Base-by-base conservation (phyloP, 139 green algal species). In the Auxenochlorella pyrenoidosa region DNA sequence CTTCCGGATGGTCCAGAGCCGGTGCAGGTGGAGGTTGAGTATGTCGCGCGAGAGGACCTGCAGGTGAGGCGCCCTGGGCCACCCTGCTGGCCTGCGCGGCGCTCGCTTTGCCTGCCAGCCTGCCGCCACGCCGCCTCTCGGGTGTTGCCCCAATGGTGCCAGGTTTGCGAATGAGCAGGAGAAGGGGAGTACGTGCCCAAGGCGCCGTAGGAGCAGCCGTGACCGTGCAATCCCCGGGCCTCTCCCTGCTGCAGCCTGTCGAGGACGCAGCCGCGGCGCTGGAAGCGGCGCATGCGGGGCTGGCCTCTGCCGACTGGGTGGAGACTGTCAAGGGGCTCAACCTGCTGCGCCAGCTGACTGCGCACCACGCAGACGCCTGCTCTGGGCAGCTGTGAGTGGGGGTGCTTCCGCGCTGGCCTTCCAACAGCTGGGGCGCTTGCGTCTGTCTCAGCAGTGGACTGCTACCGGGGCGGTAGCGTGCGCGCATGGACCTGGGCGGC, bases 1-100 rank as follows among this genome's bases (percentile, higher is more conserved):
- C 88, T 92, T 79, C 91, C 91, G 1, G 86, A 91, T 36, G 91
- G 91, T 3, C 88, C 90, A 6, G 90, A 92, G 83, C 91, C 91
- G 26, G 77, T 88, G 38, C 76, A 86, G 5, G 72, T 94, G 32
- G 90, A 94, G 18, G 75, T 94, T 8, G 91, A 92, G 75, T 94
- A 94, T 40, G 24, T 77, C 24, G 26, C 70, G 5, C 63, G 68
- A 26, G 34, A 75, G 41, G 79, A 94, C 41, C 80, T 94, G 79
- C 60, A 79, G 66, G 54, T 63, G 54, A 24, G 54, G 54, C 16
- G 54, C 54, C 54, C 54, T 24, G 54, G 54, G 65, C 26, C 65
- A n/a, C 32, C 15, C 65, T 36, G 26, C 24, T 3, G 26, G n/a
- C n/a, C n/a, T n/a, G n/a, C n/a, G 63, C 3, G 24, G 22, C 6